phyloP scores from a whole-genome alignment of 2,329 filamentous ascomycete species.

The Neoscytalidium dimidiatum region DNA sequence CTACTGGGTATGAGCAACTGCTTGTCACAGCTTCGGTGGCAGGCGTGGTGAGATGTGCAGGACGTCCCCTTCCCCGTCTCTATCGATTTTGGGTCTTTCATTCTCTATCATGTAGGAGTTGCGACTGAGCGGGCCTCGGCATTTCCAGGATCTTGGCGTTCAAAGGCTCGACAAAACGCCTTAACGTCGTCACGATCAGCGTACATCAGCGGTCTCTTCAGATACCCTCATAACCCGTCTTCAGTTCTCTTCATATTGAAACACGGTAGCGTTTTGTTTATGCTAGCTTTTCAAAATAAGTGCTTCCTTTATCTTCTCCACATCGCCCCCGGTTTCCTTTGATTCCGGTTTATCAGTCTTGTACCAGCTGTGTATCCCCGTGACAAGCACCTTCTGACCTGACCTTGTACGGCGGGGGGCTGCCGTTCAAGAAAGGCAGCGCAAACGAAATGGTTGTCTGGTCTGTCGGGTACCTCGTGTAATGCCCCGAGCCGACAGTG shows the following conservation, averaged over 20 bases:
- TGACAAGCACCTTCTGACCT: conserved; percentile 7
- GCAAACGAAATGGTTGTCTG: conserved; percentile 31
- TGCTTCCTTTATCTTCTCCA: neutral
- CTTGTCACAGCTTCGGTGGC: neutral
- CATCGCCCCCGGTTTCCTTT: neutral
- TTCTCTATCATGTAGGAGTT: neutral
- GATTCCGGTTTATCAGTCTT: neutral
- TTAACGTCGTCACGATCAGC: neutral
- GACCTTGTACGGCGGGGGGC: conserved; percentile 25
- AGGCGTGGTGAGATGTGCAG: neutral
- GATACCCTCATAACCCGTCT: neutral
- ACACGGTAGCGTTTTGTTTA: no score
- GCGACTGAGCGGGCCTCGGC: neutral
- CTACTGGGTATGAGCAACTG: neutral
- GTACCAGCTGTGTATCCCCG: neutral
- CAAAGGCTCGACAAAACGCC: neutral
- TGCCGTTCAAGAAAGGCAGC: conserved; percentile 31
- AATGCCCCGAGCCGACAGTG: conserved; percentile 33
- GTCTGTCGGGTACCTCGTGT: conserved; percentile 35
- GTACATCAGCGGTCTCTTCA: neutral
- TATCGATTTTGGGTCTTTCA: neutral
- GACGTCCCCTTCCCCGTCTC: neutral
- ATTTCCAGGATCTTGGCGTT: neutral
- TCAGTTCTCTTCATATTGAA: neutral
- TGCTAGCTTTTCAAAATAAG: no score